These are phyloP conservation scores for Sclerotinia trifoliorum DNA, from an alignment of 2,329 filamentous ascomycete species.

Conservation along the genomic window DNA sequence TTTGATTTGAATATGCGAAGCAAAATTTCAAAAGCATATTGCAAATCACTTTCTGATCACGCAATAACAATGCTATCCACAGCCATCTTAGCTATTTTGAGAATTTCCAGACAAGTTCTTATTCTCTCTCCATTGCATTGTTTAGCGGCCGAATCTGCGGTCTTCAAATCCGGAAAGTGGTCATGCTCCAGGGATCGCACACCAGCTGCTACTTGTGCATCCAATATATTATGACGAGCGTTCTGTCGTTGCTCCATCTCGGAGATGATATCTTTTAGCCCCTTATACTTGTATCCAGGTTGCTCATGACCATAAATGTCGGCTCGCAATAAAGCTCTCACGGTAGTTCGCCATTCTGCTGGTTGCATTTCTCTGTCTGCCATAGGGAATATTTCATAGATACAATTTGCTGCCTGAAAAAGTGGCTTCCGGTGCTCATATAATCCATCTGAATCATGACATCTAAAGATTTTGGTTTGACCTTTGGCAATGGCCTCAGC, in stretches of 20 bases:
- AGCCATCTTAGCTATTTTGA: slow-evolving; percentile 54
- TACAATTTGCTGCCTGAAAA: slow-evolving; percentile 18
- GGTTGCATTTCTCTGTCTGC: slow-evolving; percentile 47
- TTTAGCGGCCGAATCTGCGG: slow-evolving; percentile 34
- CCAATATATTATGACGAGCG: slow-evolving; percentile 50
- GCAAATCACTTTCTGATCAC: slow-evolving; percentile 32
- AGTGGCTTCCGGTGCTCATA: slow-evolving; percentile 24
- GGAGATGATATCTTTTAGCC: slow-evolving; percentile 54
- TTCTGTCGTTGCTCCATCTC: slow-evolving; percentile 53
- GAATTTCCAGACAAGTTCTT: slow-evolving; percentile 51
- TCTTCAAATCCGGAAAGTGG: slow-evolving; percentile 9
- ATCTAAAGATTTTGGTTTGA: slow-evolving; percentile 39
- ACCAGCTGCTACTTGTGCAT: slow-evolving; percentile 47
- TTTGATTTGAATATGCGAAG: background rate
- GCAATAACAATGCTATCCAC: slow-evolving; percentile 56
- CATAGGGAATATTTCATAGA: background rate
- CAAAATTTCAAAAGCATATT: background rate
- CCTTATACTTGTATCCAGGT: slow-evolving; percentile 43
- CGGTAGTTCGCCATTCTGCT: slow-evolving; percentile 52
- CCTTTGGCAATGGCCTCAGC: slow-evolving; percentile 46
- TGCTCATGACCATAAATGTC: slow-evolving; percentile 56
- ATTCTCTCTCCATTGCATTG: slow-evolving; percentile 34
- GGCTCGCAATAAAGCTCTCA: slow-evolving; percentile 54
- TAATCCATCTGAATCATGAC: slow-evolving; percentile 37
- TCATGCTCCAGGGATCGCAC: slow-evolving; percentile 19